These are phyloP conservation scores for Leptomonas pyrrhocoris DNA, from an alignment of 208 protist genomes.

Conservation along the genomic window DNA sequence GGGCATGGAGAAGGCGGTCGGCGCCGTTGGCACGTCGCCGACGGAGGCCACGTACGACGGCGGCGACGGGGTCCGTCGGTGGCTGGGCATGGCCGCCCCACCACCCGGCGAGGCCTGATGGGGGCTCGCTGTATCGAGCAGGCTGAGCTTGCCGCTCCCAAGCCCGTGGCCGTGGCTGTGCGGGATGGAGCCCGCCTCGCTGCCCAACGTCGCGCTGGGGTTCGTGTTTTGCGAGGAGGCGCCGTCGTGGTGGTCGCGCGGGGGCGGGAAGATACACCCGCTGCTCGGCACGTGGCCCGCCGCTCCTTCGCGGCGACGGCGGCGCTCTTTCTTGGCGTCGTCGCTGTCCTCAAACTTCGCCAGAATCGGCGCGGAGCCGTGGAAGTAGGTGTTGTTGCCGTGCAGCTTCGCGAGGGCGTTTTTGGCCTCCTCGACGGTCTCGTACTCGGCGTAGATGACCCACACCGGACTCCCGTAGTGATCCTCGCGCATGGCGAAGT, in stretches of 20 bases:
- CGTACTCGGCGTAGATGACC: conserved; percentile 85
- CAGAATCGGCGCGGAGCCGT: conserved; percentile 56
- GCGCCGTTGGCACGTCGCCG: neutral
- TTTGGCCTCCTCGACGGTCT: conserved; percentile 58
- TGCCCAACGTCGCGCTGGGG: conserved; percentile 15
- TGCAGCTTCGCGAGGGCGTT: conserved; percentile 69
- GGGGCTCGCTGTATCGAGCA: neutral
- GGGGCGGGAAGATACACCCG: conserved; percentile 51
- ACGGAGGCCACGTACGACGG: conserved; percentile 15
- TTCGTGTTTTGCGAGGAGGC: conserved; percentile 12
- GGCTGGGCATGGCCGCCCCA: neutral
- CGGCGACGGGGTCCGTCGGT: conserved; percentile 4
- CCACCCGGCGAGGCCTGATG: neutral
- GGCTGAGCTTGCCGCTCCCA: neutral
- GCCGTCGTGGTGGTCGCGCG: conserved; percentile 25
- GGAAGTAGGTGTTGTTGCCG: conserved; percentile 70
- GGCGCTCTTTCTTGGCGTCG: conserved; percentile 69
- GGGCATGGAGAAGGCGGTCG: conserved; percentile 20
- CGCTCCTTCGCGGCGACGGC: conserved; percentile 54
- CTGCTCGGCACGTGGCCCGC: conserved; percentile 38
- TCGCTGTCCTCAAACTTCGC: conserved; percentile 83
- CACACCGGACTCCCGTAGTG: conserved; percentile 84
- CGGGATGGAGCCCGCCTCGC: conserved; percentile 1
- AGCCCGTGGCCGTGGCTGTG: conserved; percentile 11
- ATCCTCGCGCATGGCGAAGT: conserved; percentile 81